These are phyloP conservation scores for Panellus pusillus DNA, from an alignment of 768 basidiomycete species.

Conservation along the genomic window DNA sequence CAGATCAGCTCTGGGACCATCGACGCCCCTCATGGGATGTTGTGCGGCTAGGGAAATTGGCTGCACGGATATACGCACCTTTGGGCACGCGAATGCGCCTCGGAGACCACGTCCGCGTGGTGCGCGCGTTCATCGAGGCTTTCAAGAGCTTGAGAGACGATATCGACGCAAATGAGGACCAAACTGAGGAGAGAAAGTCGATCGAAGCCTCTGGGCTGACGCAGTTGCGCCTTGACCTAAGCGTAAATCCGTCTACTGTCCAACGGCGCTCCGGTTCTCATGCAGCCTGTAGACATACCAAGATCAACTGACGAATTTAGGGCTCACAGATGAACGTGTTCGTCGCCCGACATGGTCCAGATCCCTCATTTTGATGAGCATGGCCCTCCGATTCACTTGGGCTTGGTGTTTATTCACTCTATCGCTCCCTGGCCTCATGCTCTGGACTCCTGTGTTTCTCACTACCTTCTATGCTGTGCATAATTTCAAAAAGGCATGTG, in stretches of 20 bases:
- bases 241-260: constrained; percentile 40
- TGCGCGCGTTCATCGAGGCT: constrained; percentile 71
- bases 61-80: constrained; percentile 80
- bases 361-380: constrained; percentile 57
- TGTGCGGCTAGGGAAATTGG: constrained; percentile 72
- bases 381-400: constrained; percentile 67
- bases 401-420: constrained; percentile 59
- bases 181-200: constrained; percentile 26
- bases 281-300: constrained; percentile 59
- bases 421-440: constrained; percentile 72
- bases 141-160: constrained; percentile 53
- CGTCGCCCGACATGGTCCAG: constrained; percentile 56
- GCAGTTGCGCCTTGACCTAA: constrained; percentile 53
- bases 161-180: constrained; percentile 21
- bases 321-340: constrained; percentile 86
- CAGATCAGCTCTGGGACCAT: constrained; percentile 75
- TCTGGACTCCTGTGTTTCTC: constrained; percentile 80
- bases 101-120: constrained; percentile 81
- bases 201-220: constrained; percentile 29
- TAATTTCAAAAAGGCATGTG: constrained; percentile 60
- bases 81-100: constrained; percentile 84
- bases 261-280: background rate
- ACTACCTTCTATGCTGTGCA: constrained; percentile 70
- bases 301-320: constrained; percentile 61
- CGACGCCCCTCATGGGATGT: constrained; percentile 86